Base-by-base conservation (phyloP, 345 rosid species). In the Schrenkiella parvula region DNA sequence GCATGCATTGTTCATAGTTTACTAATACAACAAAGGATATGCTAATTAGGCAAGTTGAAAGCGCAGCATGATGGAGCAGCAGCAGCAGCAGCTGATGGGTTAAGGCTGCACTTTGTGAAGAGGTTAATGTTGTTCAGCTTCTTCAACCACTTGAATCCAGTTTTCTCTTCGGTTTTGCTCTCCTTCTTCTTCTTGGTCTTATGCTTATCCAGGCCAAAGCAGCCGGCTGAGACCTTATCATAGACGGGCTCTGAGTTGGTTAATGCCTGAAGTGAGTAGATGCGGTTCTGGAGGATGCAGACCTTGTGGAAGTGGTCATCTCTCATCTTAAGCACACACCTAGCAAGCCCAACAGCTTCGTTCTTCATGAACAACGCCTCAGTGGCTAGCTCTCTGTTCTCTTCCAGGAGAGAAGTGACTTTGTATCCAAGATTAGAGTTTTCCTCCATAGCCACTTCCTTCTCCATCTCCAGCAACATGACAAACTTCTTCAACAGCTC, bases 381-480 rank as follows among this genome's bases (percentile, higher is more conserved):
- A 0, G 87, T 69, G 8, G 79, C 81, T 48, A 89, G 46, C 50
- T 71, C 87, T 39, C 59, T 50, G 66, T 87, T 89, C 77, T 87
- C 90, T 28, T 87, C 85, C 78, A 79, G 28, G 13, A 89, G 68
- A 2, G 84, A 74, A 5, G 64, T 70, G 78, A 82, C 77, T 42
- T 78, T 70, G 73, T 77, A 74, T 23, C 85, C 87, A 72, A 87
- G 51, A 71, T 79, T 84, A 32, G 71, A 70, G 22, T 87, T 89
- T 81, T 89, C 96, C 35, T 78, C 80, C 43, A 82, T 26, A 29
- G 88, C 66, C 39, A 85, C 75, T 51, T 80, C 37, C 78, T 90
- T 87, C 83, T 89, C 96, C 1, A 88, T 81, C 81, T 89, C 96
- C 48, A 87, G 64, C 53, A 89, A 80, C 74, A 84, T 84, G 1